Evolutionary conservation across 1,284 basidiomycete genomes (phyloP), one percentile per base, ranked within the genome.

Genomic region (Sanguinoderma infundibulare): DNA sequence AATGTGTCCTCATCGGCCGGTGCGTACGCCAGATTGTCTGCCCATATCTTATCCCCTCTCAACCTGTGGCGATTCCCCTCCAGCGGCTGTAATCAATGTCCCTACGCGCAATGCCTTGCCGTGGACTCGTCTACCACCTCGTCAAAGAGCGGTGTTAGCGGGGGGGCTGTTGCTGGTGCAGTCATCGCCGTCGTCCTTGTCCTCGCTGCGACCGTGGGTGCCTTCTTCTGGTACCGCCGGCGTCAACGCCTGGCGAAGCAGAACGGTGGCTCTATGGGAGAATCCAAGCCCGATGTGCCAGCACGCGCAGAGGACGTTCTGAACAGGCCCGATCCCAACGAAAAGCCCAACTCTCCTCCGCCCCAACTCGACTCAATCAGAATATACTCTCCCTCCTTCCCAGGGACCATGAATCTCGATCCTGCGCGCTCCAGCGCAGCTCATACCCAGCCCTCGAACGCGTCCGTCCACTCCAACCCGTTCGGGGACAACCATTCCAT

Each of bases 401-500:
- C 79, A 55, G 79, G 79, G 32, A 81, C 85, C 50, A 85, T 87
- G 69, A 83, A 87, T 70, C 79, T 87, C 64, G 83, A 87, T 72
- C 84, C 85, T 53, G 77, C 63, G 17, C 79, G 82, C 44, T 63
- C 73, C 32, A 68, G 60, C 46, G 69, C 61, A 66, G 57, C 69
- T 67, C 59, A 65, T 72, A 66, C 57, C 62, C 69, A 67, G 68
- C 64, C 55, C 69, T 71, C 65, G 57, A 61, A 58, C 61, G 71
- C 68, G 15, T 79, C 80, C 34, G 67, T 74, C 38, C 73, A 74
- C 32, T 79, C 77, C 53, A 91, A 92, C 77, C 91, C 91, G n/a
- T 93, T 93, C 74, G 83, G 84, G 40, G 91, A 93, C 71, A 77
- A 73, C 35, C 84, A 89, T 58, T 92, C 91, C 22, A 92, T 93